Evolutionary conservation across 805 yeast genomes (phyloP).

Genomic region (Barnettozyma wickerhamii): DNA sequence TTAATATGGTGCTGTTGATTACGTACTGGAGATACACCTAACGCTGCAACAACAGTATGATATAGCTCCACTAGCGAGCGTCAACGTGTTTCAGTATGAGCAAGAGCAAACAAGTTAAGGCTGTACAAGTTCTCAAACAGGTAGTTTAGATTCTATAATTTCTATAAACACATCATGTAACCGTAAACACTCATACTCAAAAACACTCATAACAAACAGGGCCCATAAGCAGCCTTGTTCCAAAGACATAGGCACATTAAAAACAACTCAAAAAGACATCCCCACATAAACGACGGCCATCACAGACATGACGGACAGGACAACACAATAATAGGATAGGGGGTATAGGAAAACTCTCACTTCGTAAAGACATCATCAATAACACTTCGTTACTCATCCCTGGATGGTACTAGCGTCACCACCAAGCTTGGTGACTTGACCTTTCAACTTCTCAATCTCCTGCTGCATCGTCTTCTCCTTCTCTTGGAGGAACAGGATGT

Average conservation of each 20-base stretch:
- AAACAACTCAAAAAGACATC: neutral
- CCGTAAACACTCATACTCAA: neutral
- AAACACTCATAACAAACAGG: neutral
- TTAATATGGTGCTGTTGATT: no score
- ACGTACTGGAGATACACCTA: no score
- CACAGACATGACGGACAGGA: neutral
- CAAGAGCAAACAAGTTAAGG: neutral
- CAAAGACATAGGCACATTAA: neutral
- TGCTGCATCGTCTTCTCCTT: constrained; percentile 37
- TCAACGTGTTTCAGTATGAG: no score
- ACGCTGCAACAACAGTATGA: no score
- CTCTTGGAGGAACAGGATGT: constrained; percentile 49
- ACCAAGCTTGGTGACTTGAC: constrained; percentile 24
- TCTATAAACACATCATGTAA: neutral
- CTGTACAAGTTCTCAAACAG: neutral
- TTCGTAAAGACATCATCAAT: constrained; percentile 3
- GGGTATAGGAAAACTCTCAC: neutral
- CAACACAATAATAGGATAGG: neutral
- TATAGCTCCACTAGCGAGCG: no score
- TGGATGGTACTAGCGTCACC: constrained; percentile 9
- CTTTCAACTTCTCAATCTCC: constrained; percentile 27
- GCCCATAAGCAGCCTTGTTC: neutral
- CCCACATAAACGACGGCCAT: neutral
- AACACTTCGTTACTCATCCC: neutral
- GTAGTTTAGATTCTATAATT: neutral